Evolutionary conservation across 441 rosid species (phyloP), one percentile per base, ranked within the genome.

Genomic region (Populus trichocarpa): DNA sequence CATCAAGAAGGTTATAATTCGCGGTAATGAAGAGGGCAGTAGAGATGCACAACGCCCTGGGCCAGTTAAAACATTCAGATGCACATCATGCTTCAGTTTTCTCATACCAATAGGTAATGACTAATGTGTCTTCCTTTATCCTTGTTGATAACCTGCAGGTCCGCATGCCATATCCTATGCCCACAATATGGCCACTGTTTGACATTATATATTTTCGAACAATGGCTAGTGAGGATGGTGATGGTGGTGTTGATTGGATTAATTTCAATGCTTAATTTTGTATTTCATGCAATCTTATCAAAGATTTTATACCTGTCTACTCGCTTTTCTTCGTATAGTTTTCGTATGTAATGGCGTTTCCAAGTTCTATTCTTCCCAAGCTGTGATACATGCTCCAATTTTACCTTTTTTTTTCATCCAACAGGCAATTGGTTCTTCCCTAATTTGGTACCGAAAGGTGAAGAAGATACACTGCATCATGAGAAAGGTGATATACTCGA

Each of bases 1-100:
- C 79, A 77, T 77, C 69, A 14, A 59, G n/a, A 69, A 77, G 30
- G 79, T 77, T 42, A 18, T 61, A 8, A 68, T 77, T 50, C 63
- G 13, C 1, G 59, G 50, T 30, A 28, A 18, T 3, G 26, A 35
- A 42, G 16, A 4, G 13, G 9, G 53, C 13, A 12, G 53, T 46
- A 46, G 53, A 46, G 13, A 10, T 46, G 13, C 22, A 26, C 23
- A 5, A 1, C 2, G 20, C 40, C 59, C n/a, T 8, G 38, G 22
- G 23, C 20, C 6, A 38, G 42, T 8, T n/a, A 61, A 42, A 12
- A 8, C 0, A 18, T 26, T 46, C 74, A 42, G 64, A 71, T 46
- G 74, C 64, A 23, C 75, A 66, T 66, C 69, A 26, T 26, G 69
- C 69, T 66, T 66, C 69, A 66, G 69, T 7, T 66, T 66, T 66